A percentile compares a stretch with the other conserved stretches of the same genome.
Evolutionary conservation across 108 stramenopile genomes (phyloP).

Genomic region (Nitzschia sp.): DNA sequence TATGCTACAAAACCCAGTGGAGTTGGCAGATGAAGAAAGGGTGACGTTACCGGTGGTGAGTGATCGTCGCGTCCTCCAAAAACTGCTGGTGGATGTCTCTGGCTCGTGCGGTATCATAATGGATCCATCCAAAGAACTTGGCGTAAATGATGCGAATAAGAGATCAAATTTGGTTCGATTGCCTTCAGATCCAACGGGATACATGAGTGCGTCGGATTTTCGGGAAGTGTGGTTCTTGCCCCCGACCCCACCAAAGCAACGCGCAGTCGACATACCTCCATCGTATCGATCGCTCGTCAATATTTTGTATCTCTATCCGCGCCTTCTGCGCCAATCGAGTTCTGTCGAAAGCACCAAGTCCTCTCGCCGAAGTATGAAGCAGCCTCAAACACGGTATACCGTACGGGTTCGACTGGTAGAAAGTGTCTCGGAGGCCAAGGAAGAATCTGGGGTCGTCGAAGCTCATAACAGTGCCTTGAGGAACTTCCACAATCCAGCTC

Average conservation of each 20-base stretch:
- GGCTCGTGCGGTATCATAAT: conserved; percentile 78
- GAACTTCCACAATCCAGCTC: conserved; percentile 69
- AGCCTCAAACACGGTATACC: conserved; percentile 35
- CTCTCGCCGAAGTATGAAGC: not conserved
- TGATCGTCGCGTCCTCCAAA: conserved; percentile 26
- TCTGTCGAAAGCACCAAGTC: not conserved
- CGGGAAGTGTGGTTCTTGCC: conserved; percentile 80
- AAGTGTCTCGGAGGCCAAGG: conserved; percentile 8
- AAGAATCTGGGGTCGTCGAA: conserved; percentile 33
- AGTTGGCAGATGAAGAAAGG: conserved; percentile 25
- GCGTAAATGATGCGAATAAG: conserved; percentile 32
- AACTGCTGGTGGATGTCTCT: conserved; percentile 70
- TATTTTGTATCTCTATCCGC: conserved; percentile 79
- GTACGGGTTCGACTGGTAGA: conserved; percentile 60
- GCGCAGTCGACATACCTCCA: conserved; percentile 48
- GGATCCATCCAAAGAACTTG: conserved; percentile 28
- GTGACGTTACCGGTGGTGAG: not conserved
- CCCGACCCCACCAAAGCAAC: conserved; percentile 50
- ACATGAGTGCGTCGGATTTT: conserved; percentile 64
- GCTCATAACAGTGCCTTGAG: conserved; percentile 36
- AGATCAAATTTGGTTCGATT: conserved; percentile 75
- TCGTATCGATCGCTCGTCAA: conserved; percentile 61
- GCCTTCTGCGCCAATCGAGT: conserved; percentile 38
- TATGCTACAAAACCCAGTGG: conserved; percentile 60
- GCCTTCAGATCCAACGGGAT: conserved; percentile 61